Evolutionary conservation across 1,139 yeast species (phyloP).

Genomic region (Yamadazyma buinensis): DNA sequence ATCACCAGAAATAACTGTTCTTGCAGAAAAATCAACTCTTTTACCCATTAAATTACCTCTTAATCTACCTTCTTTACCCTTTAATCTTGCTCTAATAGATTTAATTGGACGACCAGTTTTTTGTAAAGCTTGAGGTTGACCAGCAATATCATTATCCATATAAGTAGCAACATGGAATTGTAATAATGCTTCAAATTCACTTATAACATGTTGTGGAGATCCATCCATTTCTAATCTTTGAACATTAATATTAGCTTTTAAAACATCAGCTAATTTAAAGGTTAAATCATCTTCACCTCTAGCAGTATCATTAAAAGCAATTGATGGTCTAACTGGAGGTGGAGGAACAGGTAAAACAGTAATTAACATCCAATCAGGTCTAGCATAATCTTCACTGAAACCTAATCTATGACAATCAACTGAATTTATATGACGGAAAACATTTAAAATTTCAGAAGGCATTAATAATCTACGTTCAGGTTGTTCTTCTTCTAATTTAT

Average conservation of each 20-base stretch:
- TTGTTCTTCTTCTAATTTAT: slow-evolving; percentile 76
- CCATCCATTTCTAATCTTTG: slow-evolving; percentile 97
- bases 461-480: slow-evolving; percentile 89
- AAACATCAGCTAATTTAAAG: slow-evolving; percentile 91
- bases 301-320: slow-evolving; percentile 97
- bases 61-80: slow-evolving; percentile 98
- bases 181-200: slow-evolving; percentile 90
- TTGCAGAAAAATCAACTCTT: slow-evolving; percentile 98
- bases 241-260: slow-evolving; percentile 94
- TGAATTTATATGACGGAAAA: slow-evolving; percentile 84
- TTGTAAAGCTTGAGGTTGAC: slow-evolving; percentile 98
- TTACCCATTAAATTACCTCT: slow-evolving; percentile 99
- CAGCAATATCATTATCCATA: slow-evolving; percentile 99
- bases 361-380: slow-evolving; percentile 98
- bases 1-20: slow-evolving; percentile 99
- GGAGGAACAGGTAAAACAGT: slow-evolving; percentile 99
- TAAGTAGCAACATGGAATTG: slow-evolving; percentile 99
- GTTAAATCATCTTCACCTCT: slow-evolving; percentile 99
- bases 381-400: slow-evolving; percentile 90
- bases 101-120: slow-evolving; percentile 98
- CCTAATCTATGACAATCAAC: slow-evolving; percentile 84
- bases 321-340: slow-evolving; percentile 98
- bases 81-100: slow-evolving; percentile 95
- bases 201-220: slow-evolving; percentile 96
- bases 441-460: slow-evolving; percentile 86